These are phyloP conservation scores for Coemansia sp. DNA, from an alignment of 192 early-diverging fungal species.

Conservation along the genomic window DNA sequence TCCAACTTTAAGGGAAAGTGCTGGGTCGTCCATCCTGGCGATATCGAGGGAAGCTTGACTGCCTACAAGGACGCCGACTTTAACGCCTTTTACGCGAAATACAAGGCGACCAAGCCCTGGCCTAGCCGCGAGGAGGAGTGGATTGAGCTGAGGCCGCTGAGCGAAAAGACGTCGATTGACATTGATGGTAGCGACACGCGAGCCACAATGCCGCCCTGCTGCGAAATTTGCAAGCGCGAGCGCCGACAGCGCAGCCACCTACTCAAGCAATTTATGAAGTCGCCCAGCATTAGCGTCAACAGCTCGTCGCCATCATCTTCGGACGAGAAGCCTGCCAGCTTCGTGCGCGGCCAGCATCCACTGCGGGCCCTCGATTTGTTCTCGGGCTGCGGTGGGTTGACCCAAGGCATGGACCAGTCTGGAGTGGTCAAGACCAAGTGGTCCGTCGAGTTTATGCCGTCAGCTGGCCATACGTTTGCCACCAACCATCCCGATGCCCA, in stretches of 20 bases:
- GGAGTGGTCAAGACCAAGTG: conserved; percentile 61
- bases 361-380: conserved; percentile 66
- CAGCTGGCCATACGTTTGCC: conserved; percentile 60
- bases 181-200: conserved; percentile 17
- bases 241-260: conserved; percentile 17
- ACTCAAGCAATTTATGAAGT: conserved; percentile 18
- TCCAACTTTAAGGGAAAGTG: conserved; percentile 56
- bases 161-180: neutral
- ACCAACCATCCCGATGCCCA: conserved; percentile 61
- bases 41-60: conserved; percentile 36
- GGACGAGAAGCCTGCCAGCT: conserved; percentile 8
- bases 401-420: conserved; percentile 59
- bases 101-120: conserved; percentile 18
- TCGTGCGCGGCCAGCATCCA: conserved; percentile 28
- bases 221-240: conserved; percentile 32
- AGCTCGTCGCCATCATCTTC: neutral
- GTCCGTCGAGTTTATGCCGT: conserved; percentile 62
- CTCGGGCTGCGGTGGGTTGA: conserved; percentile 69
- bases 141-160: conserved; percentile 16
- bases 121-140: conserved; percentile 21
- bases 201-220: conserved; percentile 19
- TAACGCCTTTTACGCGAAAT: conserved; percentile 53
- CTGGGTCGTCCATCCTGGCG: conserved; percentile 55
- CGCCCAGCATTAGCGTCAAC: conserved; percentile 3
- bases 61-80: conserved; percentile 51